These are phyloP conservation scores for Xerophyta viscosa DNA, from an alignment of 106 monocot genomes.

Conservation along the genomic window DNA sequence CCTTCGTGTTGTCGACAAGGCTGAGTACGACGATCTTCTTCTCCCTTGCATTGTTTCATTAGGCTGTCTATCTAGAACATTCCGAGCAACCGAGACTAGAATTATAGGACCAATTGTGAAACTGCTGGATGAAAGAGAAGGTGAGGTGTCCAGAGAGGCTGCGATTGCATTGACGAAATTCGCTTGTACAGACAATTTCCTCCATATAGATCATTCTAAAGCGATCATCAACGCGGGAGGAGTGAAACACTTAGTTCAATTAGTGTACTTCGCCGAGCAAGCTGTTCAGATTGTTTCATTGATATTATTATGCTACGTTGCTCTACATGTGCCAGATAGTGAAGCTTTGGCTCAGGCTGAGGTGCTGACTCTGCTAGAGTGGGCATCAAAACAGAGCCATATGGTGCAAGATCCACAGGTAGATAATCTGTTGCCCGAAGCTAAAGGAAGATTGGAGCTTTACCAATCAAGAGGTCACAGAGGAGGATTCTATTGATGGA, in stretches of 20 bases:
- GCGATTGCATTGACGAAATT: slow-evolving; percentile 69
- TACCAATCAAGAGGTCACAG: slow-evolving; percentile 75
- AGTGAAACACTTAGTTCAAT: slow-evolving; percentile 68
- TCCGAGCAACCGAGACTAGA: slow-evolving; percentile 80
- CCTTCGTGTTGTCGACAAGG: slow-evolving; percentile 59
- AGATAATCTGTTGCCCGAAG: slow-evolving; percentile 49
- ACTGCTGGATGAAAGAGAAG: slow-evolving; percentile 74
- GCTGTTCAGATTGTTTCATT: slow-evolving; percentile 48
- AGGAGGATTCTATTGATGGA: slow-evolving; percentile 49
- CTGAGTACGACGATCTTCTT: slow-evolving; percentile 51
- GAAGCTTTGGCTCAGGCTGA: slow-evolving; percentile 71
- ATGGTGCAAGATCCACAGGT: slow-evolving; percentile 41
- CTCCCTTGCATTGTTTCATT: slow-evolving; percentile 68
- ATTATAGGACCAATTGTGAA: slow-evolving; percentile 73
- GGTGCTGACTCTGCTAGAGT: slow-evolving; percentile 60
- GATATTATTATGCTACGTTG: slow-evolving; percentile 66
- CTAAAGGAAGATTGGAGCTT: slow-evolving; percentile 76
- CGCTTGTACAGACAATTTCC: slow-evolving; percentile 75
- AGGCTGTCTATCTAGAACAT: slow-evolving; percentile 84
- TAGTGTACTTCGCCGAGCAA: slow-evolving; percentile 75
- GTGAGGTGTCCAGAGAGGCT: slow-evolving; percentile 39
- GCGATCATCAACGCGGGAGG: slow-evolving; percentile 76
- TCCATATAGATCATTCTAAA: slow-evolving; percentile 67
- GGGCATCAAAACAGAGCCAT: slow-evolving; percentile 61
- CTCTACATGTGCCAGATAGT: slow-evolving; percentile 64